Base-by-base conservation (phyloP, 371 early-diverging fungal genomes). In the Mucor lusitanicus region DNA sequence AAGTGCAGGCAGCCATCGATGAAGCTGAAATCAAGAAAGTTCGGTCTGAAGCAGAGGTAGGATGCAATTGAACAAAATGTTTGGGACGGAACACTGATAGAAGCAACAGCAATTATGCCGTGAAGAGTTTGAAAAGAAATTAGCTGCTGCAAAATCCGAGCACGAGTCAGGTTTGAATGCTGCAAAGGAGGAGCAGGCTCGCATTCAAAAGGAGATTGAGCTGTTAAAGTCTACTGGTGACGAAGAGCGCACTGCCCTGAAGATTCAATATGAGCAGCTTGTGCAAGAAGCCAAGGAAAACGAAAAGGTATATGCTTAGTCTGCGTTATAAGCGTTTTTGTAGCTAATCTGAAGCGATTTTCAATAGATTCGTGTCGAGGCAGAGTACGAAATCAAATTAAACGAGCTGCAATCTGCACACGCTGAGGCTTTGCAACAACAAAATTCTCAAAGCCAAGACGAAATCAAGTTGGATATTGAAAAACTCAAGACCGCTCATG, bases 1-100 rank as follows among this genome's bases (percentile, higher is more conserved):
- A 72, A 55, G 48, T 72, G 7, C 73, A 72, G 39, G 66, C 60
- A 27, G 69, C 63, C 6, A 54, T 72, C 23, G 48, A 67, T 55
- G 69, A 72, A 58, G 55, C 33, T 23, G 69, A 72, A 44, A 72
- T 72, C 13, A 50, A 62, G 30, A 68, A 33, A 40, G 6, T 61
- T 40, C 63, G 46, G 13, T 50, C 44, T 54, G 73, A 69, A 25
- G 69, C 73, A 8, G 73, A 72, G 58, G 72, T 68, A 65, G 64
- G 32, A 12, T 19, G 12, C 19, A 40, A 25, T 6, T 25, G 25
- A 39, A 3, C 32, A 6, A 4, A 8, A 28, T 7, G 44, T 44
- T n/a, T 12, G 11, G 48, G 17, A 6, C 32, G n/a, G 32, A 17
- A 8, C 15, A 65, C 19, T 35, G 15, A 65, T 28, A 8, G 7